A percentile compares a stretch with the other conserved stretches of the same genome.
These are phyloP conservation scores for Macrolepiota fuliginosa DNA, from an alignment of 768 basidiomycete genomes.

Conservation along the genomic window DNA sequence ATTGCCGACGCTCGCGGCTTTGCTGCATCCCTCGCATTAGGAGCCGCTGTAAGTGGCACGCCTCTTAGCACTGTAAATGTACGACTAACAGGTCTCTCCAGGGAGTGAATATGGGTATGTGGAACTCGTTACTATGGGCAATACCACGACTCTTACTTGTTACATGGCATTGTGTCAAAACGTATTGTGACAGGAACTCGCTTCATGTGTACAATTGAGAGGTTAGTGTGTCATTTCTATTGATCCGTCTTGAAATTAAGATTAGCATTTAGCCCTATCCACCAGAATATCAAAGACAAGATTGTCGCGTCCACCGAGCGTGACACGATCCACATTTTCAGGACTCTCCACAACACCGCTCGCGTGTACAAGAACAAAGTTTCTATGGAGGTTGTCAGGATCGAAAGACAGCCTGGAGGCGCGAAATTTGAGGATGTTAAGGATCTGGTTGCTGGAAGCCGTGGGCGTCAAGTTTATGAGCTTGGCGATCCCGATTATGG, in stretches of 20 bases:
- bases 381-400: conserved; percentile 77
- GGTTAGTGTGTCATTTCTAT: conserved; percentile 33
- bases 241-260: conserved; percentile 61
- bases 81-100: conserved; percentile 23
- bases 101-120: conserved; percentile 82
- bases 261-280: conserved; percentile 59
- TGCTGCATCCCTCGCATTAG: conserved; percentile 77
- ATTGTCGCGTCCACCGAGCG: conserved; percentile 82
- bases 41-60: conserved; percentile 60
- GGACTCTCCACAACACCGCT: conserved; percentile 79
- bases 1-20: conserved; percentile 85
- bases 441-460: conserved; percentile 69
- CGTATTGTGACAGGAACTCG: conserved; percentile 54
- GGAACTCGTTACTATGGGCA: too few relatives aligned
- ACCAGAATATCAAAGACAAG: conserved; percentile 86
- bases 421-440: conserved; percentile 85
- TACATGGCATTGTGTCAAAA: neutral
- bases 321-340: conserved; percentile 89
- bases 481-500: conserved; percentile 84
- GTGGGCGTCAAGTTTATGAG: conserved; percentile 77
- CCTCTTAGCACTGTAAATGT: neutral
- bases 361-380: conserved; percentile 88
- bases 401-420: conserved; percentile 79
- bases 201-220: conserved; percentile 91
- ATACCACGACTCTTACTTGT: conserved; percentile 19